Percentiles rank a stretch among this genome's conserved stretches.
These are phyloP conservation scores for Delitschia confertaspora DNA, from an alignment of 495 filamentous ascomycete species.

Conservation along the genomic window DNA sequence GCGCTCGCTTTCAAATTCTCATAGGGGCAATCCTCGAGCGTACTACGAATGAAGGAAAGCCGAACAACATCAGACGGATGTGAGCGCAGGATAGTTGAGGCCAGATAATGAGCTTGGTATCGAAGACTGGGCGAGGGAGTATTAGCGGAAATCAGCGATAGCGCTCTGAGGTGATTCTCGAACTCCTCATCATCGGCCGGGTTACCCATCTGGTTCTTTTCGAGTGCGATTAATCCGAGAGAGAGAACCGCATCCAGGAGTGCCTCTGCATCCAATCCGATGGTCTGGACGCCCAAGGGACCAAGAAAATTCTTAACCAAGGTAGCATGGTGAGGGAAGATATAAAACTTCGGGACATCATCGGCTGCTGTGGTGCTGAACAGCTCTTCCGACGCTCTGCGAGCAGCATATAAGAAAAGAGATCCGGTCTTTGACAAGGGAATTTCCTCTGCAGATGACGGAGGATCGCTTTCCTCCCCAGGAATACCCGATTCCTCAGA, in stretches of 20 bases:
- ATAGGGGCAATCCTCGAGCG: constrained; percentile 72
- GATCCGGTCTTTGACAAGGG: constrained; percentile 58
- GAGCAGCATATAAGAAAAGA: constrained; percentile 36
- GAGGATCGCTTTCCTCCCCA: constrained; percentile 35
- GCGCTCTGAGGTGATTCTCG: constrained; percentile 44
- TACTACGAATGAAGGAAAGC: constrained; percentile 67
- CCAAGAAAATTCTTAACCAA: constrained; percentile 34
- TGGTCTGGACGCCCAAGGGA: constrained; percentile 20
- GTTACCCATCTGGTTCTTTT: constrained; percentile 32
- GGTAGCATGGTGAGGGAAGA: constrained; percentile 36
- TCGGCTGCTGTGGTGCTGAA: constrained; percentile 21
- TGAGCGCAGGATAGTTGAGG: constrained; percentile 61
- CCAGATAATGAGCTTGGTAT: constrained; percentile 65
- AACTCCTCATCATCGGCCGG: constrained; percentile 35
- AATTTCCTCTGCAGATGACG: constrained; percentile 50
- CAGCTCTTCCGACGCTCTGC: constrained; percentile 30
- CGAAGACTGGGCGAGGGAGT: constrained; percentile 57
- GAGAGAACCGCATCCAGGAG: constrained; percentile 42
- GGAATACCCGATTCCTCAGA: constrained; percentile 39
- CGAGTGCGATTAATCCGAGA: constrained; percentile 35
- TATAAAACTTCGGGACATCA: constrained; percentile 15
- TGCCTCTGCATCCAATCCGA: constrained; percentile 36
- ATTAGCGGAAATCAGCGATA: constrained; percentile 58
- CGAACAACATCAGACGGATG: constrained; percentile 63
- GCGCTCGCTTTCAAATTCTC: constrained; percentile 71